Conservation (phyloP, 1,284 basidiomycete species). For the Puccinia triticina region DNA sequence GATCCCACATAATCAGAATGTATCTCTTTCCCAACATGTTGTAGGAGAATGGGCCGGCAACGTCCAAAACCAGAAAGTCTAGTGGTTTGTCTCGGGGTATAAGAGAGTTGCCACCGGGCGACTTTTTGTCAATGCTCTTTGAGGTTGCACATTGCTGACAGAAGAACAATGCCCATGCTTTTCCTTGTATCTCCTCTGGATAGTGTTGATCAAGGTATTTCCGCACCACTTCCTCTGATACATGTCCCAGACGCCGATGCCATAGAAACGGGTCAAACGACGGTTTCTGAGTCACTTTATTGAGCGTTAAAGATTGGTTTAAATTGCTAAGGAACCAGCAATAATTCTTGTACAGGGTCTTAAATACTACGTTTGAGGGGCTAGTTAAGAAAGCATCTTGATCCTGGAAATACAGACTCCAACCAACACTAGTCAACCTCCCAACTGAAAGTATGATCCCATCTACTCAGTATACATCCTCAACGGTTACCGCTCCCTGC, state of each 20-base stretch:
- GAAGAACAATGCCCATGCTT: neutral
- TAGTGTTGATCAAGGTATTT: neutral
- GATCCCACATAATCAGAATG: too few relatives aligned
- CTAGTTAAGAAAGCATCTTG: neutral
- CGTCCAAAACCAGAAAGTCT: too few relatives aligned
- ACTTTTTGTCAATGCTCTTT: too few relatives aligned
- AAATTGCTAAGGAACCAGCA: neutral
- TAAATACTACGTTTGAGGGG: neutral
- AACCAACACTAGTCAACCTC: neutral
- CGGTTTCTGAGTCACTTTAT: neutral
- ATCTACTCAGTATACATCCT: neutral
- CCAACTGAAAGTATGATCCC: neutral
- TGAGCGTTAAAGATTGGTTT: neutral
- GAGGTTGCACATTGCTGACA: too few relatives aligned
- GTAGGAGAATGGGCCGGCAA: too few relatives aligned
- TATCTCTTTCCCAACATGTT: too few relatives aligned
- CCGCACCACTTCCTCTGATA: neutral
- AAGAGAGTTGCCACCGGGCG: too few relatives aligned
- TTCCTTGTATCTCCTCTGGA: neutral
- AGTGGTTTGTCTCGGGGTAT: too few relatives aligned
- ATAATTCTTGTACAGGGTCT: neutral
- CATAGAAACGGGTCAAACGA: neutral
- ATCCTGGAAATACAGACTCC: neutral
- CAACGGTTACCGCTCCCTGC: neutral
- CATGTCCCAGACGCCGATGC: conserved; percentile 7